These are phyloP conservation scores for Penicillium waksmanii DNA, from an alignment of 495 filamentous ascomycete genomes.

Conservation along the genomic window DNA sequence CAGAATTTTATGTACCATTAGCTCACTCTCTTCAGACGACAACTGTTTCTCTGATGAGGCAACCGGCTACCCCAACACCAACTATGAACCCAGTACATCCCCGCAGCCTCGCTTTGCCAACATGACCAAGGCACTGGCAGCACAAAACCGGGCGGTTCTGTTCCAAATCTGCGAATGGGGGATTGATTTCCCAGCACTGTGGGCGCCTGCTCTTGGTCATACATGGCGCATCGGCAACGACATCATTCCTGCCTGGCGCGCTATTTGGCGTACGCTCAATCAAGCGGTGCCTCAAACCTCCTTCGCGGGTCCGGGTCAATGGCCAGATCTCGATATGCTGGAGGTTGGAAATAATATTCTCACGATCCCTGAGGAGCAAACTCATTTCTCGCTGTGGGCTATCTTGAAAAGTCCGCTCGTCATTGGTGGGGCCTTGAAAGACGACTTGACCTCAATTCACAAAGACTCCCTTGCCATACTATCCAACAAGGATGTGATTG, in stretches of 20 bases:
- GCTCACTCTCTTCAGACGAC: conserved; percentile 38
- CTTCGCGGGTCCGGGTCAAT: conserved; percentile 45
- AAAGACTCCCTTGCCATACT: conserved; percentile 42
- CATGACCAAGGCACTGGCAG: conserved; percentile 35
- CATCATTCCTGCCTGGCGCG: conserved; percentile 55
- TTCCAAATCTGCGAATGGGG: conserved; percentile 61
- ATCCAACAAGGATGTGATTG: conserved; percentile 54
- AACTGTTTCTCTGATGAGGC: conserved; percentile 54
- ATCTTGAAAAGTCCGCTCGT: conserved; percentile 59
- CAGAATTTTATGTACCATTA: neutral
- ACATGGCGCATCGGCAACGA: conserved; percentile 60
- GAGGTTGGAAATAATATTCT: conserved; percentile 47
- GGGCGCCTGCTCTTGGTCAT: conserved; percentile 51
- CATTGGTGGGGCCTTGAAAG: conserved; percentile 53
- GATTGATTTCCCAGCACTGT: conserved; percentile 50
- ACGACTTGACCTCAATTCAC: conserved; percentile 32
- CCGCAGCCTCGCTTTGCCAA: conserved; percentile 34
- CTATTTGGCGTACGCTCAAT: conserved; percentile 53
- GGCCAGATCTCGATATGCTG: conserved; percentile 62
- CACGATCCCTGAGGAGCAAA: conserved; percentile 45
- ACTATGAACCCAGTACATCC: conserved; percentile 43
- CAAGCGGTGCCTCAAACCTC: conserved; percentile 47
- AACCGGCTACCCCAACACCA: conserved; percentile 37
- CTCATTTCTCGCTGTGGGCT: conserved; percentile 62
- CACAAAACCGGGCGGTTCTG: conserved; percentile 38